A percentile compares a stretch with the other conserved stretches of the same genome.
Conservation (phyloP, 2,329 filamentous ascomycete species). For the Rasamsonia emersonii region DNA sequence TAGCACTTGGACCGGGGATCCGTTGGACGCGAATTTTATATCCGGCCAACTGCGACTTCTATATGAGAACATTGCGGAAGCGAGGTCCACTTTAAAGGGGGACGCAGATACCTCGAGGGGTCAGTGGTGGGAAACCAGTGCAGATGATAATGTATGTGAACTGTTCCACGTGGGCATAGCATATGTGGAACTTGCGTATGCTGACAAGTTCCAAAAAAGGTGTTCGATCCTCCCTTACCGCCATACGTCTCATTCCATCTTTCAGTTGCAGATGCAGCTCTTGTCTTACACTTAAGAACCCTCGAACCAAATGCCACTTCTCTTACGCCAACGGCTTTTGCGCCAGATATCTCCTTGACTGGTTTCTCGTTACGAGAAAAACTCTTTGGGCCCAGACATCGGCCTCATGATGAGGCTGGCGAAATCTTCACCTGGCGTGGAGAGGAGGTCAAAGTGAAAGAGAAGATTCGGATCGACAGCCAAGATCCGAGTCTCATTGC, state of each 20-base stretch:
- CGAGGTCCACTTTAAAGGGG: slow-evolving; percentile 51
- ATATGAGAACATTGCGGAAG: slow-evolving; percentile 54
- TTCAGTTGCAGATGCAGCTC: slow-evolving; percentile 58
- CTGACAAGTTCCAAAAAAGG: too few species aligned
- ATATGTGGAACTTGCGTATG: too few species aligned
- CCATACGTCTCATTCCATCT: slow-evolving; percentile 64
- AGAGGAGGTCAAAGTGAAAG: slow-evolving; percentile 72
- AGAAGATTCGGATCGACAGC: slow-evolving; percentile 82
- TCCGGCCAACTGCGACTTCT: slow-evolving; percentile 50
- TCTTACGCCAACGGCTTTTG: slow-evolving; percentile 58
- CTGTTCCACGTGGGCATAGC: slow-evolving; percentile 4
- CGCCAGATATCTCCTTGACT: slow-evolving; percentile 54
- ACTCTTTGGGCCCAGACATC: slow-evolving; percentile 42
- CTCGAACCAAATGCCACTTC: slow-evolving; percentile 55
- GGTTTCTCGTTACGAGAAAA: slow-evolving; percentile 52
- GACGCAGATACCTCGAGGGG: slow-evolving; percentile 39
- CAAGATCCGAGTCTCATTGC: slow-evolving; percentile 81
- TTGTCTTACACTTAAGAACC: slow-evolving; percentile 62
- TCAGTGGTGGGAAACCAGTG: slow-evolving; percentile 48
- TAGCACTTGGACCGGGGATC: slow-evolving; percentile 62
- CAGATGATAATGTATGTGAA: slow-evolving; percentile 46
- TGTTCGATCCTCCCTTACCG: slow-evolving; percentile 56
- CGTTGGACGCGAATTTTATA: slow-evolving; percentile 50
- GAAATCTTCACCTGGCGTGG: slow-evolving; percentile 62
- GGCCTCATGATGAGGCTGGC: slow-evolving; percentile 73